Percentiles rank a stretch among this genome's conserved stretches.
These are phyloP conservation scores for Bidens hawaiensis DNA, from an alignment of 140 eudicot species.

Conservation along the genomic window DNA sequence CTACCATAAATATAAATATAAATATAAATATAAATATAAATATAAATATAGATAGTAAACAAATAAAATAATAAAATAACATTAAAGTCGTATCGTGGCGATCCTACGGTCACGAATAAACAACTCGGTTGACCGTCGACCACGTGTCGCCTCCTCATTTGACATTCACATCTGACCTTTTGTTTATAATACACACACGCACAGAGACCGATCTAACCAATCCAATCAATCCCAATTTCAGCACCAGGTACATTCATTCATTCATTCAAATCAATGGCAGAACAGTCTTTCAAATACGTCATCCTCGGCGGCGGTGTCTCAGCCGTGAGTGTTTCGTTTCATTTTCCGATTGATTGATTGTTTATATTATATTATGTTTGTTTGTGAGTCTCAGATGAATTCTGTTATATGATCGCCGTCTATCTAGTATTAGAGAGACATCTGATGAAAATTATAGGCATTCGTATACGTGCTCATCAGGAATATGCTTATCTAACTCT, in stretches of 20 bases:
- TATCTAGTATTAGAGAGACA: too few species aligned
- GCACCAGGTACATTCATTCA: conserved; percentile 12
- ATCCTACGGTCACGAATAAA: conserved; percentile 29
- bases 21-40: too few species aligned
- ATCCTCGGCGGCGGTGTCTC: conserved; percentile 93
- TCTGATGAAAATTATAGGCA: too few species aligned
- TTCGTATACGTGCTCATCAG: too few species aligned
- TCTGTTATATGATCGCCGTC: too few species aligned
- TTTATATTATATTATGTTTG: background rate
- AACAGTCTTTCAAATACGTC: conserved; percentile 72
- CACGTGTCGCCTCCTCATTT: conserved; percentile 39
- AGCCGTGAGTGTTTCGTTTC: conserved; percentile 41
- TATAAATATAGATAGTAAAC: too few species aligned
- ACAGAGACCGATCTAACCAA: conserved; percentile 20
- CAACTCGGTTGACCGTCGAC: conserved; percentile 19
- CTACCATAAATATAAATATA: too few species aligned
- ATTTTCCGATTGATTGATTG: background rate
- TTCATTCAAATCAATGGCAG: conserved; percentile 67
- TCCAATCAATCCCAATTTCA: conserved; percentile 16
- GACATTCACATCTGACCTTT: conserved; percentile 8
- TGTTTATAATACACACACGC: conserved; percentile 10
- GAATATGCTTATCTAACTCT: too few species aligned
- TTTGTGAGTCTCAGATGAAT: too few species aligned
- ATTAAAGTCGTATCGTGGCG: conserved; percentile 20
- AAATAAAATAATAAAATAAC: background rate